Evolutionary conservation across 2,329 filamentous ascomycete genomes (phyloP).

Genomic region (Aspergillus sp.): DNA sequence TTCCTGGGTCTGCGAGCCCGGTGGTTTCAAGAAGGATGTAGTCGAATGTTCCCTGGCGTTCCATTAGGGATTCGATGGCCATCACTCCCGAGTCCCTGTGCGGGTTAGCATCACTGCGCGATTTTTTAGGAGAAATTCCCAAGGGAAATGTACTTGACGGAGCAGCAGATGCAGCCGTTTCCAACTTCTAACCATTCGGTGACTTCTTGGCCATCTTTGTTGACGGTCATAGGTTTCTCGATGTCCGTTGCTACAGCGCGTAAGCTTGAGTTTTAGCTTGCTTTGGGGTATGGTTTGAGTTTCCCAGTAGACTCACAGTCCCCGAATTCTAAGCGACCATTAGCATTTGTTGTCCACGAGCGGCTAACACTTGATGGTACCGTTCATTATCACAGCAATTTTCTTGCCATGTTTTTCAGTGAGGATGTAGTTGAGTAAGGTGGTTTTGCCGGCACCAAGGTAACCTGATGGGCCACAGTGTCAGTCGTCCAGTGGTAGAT

Average conservation of each 20-base stretch:
- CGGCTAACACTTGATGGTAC: slow-evolving; percentile 38
- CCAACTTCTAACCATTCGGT: slow-evolving; percentile 95
- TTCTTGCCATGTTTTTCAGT: slow-evolving; percentile 95
- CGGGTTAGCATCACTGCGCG: not conserved
- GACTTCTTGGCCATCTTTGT: slow-evolving; percentile 75
- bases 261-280: slow-evolving; percentile 5
- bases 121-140: not conserved
- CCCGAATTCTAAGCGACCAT: slow-evolving; percentile 64
- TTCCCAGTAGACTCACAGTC: slow-evolving; percentile 59
- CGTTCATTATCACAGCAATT: slow-evolving; percentile 96
- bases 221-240: slow-evolving; percentile 92
- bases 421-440: slow-evolving; percentile 91
- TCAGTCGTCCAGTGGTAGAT: not conserved
- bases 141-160: slow-evolving; percentile 69
- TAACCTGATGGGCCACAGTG: slow-evolving; percentile 63
- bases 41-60: slow-evolving; percentile 88
- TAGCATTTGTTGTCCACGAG: slow-evolving; percentile 13
- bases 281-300: not conserved
- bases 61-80: slow-evolving; percentile 94
- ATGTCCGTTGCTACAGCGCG: slow-evolving; percentile 73
- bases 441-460: slow-evolving; percentile 93
- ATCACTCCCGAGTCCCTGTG: slow-evolving; percentile 83
- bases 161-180: slow-evolving; percentile 97
- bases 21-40: slow-evolving; percentile 98
- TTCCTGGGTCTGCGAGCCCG: slow-evolving; percentile 90